Base-by-base conservation (phyloP, 2,329 filamentous ascomycete genomes). In the Coniochaeta prunicola region DNA sequence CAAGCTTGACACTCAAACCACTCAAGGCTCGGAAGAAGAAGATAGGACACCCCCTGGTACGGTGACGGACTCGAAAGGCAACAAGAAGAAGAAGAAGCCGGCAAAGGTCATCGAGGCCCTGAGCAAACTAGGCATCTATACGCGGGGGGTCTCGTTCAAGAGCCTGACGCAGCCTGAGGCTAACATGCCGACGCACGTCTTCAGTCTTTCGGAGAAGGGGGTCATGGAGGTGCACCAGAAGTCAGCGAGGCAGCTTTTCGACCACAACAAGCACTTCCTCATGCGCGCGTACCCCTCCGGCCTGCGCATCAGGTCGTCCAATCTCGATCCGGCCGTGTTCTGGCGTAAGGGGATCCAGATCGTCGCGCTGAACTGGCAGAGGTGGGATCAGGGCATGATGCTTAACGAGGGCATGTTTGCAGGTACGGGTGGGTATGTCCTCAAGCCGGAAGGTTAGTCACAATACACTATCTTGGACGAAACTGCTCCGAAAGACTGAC, bases 351-450 rank as follows among this genome's bases (percentile, higher is more conserved):
- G 92, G 15, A 88, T 96, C 3, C 92, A 97, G 72, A 88, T 97
- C 65, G 91, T 96, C 1, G 92, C 92, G 0, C 77, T 97, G 61
- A 97, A 97, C 74, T 97, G 92, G 91, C 92, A 97, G 73, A 88
- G 87, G 61, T 87, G 89, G 72, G 92, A 97, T 67, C 88, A 91
- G 65, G 92, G 91, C 33, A 96, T 96, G 87, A 97, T 97, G 93
- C 81, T 96, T 15, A 97, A 97, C 69, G 87, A 94, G 68, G 92
- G 85, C 65, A 94, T 96, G 91, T 96, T 96, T 72, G 82, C 85
- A 1, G 89, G 88, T 12, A 90, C 89, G 0, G 80, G 81, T n/a
- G 92, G 92, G 24, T 97, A 92, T 77, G 86, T 94, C 1, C 78
- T 96, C 42, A 97, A 97, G 72, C 92, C 92, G 0, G 75, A 82